Conservation (phyloP, 768 basidiomycete genomes). For the Lactarius indigo region DNA sequence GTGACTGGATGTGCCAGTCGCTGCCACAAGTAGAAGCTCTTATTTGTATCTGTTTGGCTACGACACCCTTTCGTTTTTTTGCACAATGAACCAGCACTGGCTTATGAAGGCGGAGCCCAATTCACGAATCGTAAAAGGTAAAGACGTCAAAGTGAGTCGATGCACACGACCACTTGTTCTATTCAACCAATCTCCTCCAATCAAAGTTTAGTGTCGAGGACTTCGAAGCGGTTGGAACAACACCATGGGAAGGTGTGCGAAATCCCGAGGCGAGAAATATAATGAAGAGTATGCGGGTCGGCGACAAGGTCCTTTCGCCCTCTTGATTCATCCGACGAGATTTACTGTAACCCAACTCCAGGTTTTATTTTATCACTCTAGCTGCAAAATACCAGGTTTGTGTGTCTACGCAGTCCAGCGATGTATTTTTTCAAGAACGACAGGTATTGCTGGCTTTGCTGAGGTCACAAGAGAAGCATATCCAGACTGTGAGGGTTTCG, state of each 20-base stretch:
- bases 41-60: conserved; percentile 19
- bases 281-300: conserved; percentile 76
- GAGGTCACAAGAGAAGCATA: conserved; percentile 84
- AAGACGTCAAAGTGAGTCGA: conserved; percentile 68
- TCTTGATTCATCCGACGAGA: not conserved
- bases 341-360: conserved; percentile 29
- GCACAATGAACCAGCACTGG: conserved; percentile 44
- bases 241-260: conserved; percentile 86
- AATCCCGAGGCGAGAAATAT: conserved; percentile 80
- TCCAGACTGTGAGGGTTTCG: conserved; percentile 68
- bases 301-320: conserved; percentile 56
- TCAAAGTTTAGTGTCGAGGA: conserved; percentile 79
- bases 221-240: conserved; percentile 65
- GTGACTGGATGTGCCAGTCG: not conserved
- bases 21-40: not conserved
- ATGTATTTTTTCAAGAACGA: not conserved
- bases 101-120: conserved; percentile 87
- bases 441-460: conserved; percentile 79
- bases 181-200: not conserved
- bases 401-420: not conserved
- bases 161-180: not conserved
- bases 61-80: not conserved
- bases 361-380: conserved; percentile 87
- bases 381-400: conserved; percentile 76
- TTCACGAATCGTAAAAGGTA: conserved; percentile 78